Evolutionary conservation across 108 stramenopile genomes (phyloP), one percentile per base, ranked within the genome.

Genomic region (Seminavis robusta): DNA sequence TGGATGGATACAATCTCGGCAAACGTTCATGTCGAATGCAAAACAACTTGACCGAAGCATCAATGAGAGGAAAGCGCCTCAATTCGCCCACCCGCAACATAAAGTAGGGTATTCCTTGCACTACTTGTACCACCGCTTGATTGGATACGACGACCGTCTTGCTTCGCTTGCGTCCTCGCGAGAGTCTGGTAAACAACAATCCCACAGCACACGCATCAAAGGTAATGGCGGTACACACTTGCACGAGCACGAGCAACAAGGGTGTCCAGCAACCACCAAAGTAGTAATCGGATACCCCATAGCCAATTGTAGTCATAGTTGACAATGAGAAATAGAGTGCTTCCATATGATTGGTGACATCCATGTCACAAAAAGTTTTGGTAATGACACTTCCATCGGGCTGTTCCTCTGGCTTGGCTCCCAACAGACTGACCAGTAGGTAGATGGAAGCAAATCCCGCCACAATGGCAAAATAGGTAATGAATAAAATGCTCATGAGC

Each of bases 1-100:
- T 28, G 20, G 1, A n/a, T n/a, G n/a, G n/a, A n/a, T n/a, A n/a
- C n/a, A n/a, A n/a, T n/a, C n/a, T n/a, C 38, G 74, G 74, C 32
- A 75, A 66, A 30, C 91, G 71, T 58, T 86, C 84, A 48, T 96
- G 95, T 11, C 83, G 63, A 2, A 97, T 71, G 60, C 94, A 95
- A 61, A 92, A 96, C 30, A 77, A 86, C 33, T 96, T 81, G 16
- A 99, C 86, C 24, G 83, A 84, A 9, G 93, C 92, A 45, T 95
- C 94, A 30, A 96, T 83, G 19, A 99, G 74, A 61, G 93, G 93
- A 47, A 91, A 92, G 44, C 88, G 87, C 36, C 96, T 55, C 49
- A 96, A 60, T 56, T 99, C 98, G 8, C 89, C 93, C 21, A 97
- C 65, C 17, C 94, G 94, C 60, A 97, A 96, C 90, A 95, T 94